These are phyloP conservation scores for Podila horticola DNA, from an alignment of 192 early-diverging fungal genomes.

Conservation along the genomic window DNA sequence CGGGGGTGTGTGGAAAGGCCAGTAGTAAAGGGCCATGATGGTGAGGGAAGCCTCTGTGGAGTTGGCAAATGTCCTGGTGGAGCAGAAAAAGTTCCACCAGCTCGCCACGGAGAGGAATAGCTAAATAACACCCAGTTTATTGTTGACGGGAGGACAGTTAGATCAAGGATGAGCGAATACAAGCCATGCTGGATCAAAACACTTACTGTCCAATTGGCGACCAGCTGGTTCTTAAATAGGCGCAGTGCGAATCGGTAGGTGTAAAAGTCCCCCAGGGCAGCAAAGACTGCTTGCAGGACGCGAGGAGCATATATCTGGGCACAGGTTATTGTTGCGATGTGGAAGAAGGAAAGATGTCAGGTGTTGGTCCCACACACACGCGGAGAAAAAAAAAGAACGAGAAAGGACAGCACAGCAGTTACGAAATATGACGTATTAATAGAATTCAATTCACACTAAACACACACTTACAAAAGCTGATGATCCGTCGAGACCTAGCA, in stretches of 20 bases:
- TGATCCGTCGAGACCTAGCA: constrained; percentile 72
- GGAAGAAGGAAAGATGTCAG: too few species aligned
- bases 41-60: constrained; percentile 81
- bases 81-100: constrained; percentile 68
- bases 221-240: constrained; percentile 63
- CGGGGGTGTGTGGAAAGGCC: constrained; percentile 71
- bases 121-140: constrained; percentile 21
- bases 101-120: constrained; percentile 63
- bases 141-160: background rate
- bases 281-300: constrained; percentile 77
- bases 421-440: background rate
- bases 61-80: constrained; percentile 66
- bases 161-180: background rate
- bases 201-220: constrained; percentile 72
- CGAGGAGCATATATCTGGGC: constrained; percentile 77
- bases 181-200: background rate
- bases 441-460: background rate
- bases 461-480: constrained; percentile 70
- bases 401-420: background rate
- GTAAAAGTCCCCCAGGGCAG: constrained; percentile 77
- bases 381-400: background rate
- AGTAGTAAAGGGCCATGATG: constrained; percentile 81
- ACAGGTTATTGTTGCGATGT: too few species aligned
- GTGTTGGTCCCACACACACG: background rate
- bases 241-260: constrained; percentile 77